Evolutionary conservation across 345 rosid species (phyloP).

Genomic region (Eucalyptus caleyi): DNA sequence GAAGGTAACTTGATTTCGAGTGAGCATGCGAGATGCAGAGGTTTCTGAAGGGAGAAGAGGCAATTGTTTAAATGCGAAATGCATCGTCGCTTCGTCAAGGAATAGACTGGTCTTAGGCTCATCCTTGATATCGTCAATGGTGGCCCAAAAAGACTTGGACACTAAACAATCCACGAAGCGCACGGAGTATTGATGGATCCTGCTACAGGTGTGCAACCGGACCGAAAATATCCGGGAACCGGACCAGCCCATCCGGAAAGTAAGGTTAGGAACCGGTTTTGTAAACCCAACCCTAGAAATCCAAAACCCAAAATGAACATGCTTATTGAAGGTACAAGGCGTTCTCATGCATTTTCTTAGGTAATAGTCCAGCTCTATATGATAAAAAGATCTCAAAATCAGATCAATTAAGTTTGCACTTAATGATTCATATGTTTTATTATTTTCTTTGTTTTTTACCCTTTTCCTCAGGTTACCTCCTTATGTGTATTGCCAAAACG

Average conservation of each 20-base stretch:
- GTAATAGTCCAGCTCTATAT: not conserved
- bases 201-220: not conserved
- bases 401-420: not conserved
- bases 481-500: constrained; percentile 61
- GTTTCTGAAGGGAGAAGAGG: not conserved
- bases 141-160: not conserved
- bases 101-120: not conserved
- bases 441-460: not conserved
- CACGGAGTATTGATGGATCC: not conserved
- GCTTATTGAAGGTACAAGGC: too few species aligned
- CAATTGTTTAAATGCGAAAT: not conserved
- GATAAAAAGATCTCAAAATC: not conserved
- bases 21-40: not conserved
- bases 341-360: not conserved
- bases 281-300: too few species aligned
- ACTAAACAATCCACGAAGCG: not conserved
- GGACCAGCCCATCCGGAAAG: too few species aligned
- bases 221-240: too few species aligned
- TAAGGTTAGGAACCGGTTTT: too few species aligned
- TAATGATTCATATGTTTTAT: not conserved
- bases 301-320: too few species aligned
- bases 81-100: not conserved
- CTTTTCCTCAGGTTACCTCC: constrained; percentile 53
- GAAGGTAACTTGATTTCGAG: not conserved
- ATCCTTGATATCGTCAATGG: not conserved